phyloP scores from a whole-genome alignment of 78 protist genomes.

The Pelomyxa schiedti region DNA sequence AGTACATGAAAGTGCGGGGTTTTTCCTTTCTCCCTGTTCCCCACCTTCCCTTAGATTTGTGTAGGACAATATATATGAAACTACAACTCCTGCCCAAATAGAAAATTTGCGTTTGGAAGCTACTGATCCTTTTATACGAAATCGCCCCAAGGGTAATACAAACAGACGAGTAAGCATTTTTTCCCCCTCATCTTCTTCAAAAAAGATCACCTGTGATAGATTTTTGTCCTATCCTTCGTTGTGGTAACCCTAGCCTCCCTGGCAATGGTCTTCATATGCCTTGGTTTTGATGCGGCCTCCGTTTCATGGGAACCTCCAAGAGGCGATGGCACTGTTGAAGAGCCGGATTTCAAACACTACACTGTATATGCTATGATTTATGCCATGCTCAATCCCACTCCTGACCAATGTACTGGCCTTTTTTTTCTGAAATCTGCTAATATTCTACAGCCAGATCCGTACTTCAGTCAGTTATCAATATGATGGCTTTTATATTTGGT shows the following conservation, averaged over 20 bases:
- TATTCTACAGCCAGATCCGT: too few species aligned
- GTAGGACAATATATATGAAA: neutral
- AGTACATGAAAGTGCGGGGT: too few species aligned
- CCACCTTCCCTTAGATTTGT: too few species aligned
- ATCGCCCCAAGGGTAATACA: neutral
- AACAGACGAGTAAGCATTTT: too few species aligned
- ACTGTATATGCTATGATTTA: neutral
- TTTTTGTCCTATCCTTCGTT: neutral
- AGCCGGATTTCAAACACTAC: neutral
- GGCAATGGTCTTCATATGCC: neutral
- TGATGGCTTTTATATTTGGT: slow-evolving; percentile 1
- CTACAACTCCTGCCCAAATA: neutral
- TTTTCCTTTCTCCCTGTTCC: too few species aligned
- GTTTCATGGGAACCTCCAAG: neutral
- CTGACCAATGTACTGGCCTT: neutral
- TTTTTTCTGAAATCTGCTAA: neutral
- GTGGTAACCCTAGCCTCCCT: neutral
- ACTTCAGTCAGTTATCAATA: neutral
- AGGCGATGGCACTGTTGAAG: neutral
- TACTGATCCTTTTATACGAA: neutral
- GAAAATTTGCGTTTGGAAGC: neutral
- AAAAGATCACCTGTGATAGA: neutral
- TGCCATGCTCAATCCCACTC: neutral
- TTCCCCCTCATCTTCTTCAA: too few species aligned
- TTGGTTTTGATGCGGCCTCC: neutral